Evolutionary conservation across 768 basidiomycete species (phyloP).

Genomic region (Leccinellum rugosiceps): DNA sequence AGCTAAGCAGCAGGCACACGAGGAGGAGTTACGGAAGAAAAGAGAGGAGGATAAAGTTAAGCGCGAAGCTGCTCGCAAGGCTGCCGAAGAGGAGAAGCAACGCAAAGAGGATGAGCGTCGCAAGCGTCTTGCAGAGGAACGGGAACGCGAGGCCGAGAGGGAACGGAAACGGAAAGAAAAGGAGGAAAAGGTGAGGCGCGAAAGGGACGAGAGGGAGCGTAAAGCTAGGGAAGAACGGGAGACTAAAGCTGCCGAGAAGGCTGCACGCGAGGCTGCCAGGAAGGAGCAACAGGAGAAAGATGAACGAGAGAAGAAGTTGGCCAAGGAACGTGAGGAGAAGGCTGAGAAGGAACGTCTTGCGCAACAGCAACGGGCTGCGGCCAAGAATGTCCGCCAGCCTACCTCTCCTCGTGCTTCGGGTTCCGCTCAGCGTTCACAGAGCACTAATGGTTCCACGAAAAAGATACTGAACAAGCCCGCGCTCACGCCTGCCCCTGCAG

Average conservation of each 20-base stretch:
- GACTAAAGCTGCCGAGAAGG: conserved; percentile 50
- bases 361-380: conserved; percentile 50
- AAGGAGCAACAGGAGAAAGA: conserved; percentile 55
- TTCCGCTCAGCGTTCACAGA: conserved; percentile 46
- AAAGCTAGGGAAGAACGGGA: conserved; percentile 65
- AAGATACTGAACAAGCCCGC: conserved; percentile 56
- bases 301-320: conserved; percentile 64
- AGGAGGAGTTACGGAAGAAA: conserved; percentile 77
- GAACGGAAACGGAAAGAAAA: conserved; percentile 73
- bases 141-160: conserved; percentile 73
- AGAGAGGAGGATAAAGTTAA: conserved; percentile 84
- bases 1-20: conserved; percentile 71
- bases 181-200: conserved; percentile 57
- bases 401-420: conserved; percentile 51
- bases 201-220: conserved; percentile 62
- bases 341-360: conserved; percentile 44
- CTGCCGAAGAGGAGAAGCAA: conserved; percentile 77
- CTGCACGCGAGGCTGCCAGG: conserved; percentile 34
- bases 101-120: conserved; percentile 83
- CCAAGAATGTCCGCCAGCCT: conserved; percentile 46
- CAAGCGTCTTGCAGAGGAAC: conserved; percentile 73
- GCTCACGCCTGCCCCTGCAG: conserved; percentile 28
- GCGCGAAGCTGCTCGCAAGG: conserved; percentile 73
- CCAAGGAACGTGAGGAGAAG: conserved; percentile 62
- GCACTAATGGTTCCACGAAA: conserved; percentile 50